phyloP scores from a whole-genome alignment of 352 stramenopile species.

The Phytophthora megakarya region DNA sequence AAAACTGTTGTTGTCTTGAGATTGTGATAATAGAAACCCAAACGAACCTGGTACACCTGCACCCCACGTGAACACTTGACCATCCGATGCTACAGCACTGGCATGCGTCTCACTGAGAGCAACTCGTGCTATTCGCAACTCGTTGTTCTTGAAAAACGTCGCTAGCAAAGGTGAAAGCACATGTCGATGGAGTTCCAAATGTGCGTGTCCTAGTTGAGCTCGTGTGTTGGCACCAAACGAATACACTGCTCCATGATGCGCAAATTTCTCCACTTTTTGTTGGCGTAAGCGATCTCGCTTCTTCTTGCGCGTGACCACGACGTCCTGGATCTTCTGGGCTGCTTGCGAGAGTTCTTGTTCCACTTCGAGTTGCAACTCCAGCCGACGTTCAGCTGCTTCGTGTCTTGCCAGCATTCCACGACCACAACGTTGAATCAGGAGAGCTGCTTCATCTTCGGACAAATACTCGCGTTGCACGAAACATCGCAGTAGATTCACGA shows the following conservation, averaged over 20 bases:
- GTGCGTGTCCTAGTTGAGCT: slow-evolving; percentile 57
- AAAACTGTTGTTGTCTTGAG: slow-evolving; percentile 19
- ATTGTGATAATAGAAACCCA: slow-evolving; percentile 47
- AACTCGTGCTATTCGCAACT: slow-evolving; percentile 56
- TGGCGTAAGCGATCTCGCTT: slow-evolving; percentile 64
- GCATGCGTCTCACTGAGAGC: slow-evolving; percentile 62
- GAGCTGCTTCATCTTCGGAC: slow-evolving; percentile 55
- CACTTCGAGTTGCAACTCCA: slow-evolving; percentile 59
- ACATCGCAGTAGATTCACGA: slow-evolving; percentile 70
- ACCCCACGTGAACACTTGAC: slow-evolving; percentile 76
- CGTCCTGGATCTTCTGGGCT: slow-evolving; percentile 70
- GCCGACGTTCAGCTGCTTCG: slow-evolving; percentile 50
- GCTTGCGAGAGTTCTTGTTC: slow-evolving; percentile 61
- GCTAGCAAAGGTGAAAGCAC: slow-evolving; percentile 51
- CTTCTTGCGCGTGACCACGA: slow-evolving; percentile 66
- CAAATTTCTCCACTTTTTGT: slow-evolving; percentile 75
- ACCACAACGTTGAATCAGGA: slow-evolving; percentile 57
- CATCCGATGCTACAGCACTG: slow-evolving; percentile 64
- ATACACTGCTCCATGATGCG: slow-evolving; percentile 72
- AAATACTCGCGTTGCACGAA: slow-evolving; percentile 74
- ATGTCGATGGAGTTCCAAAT: slow-evolving; percentile 44
- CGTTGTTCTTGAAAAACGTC: slow-evolving; percentile 75
- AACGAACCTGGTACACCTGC: slow-evolving; percentile 67
- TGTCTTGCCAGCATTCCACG: slow-evolving; percentile 59
- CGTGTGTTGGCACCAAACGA: slow-evolving; percentile 66